Evolutionary conservation across 2,329 filamentous ascomycete genomes (phyloP), one percentile per base, ranked within the genome.

Genomic region (Ramichloridium luteum): DNA sequence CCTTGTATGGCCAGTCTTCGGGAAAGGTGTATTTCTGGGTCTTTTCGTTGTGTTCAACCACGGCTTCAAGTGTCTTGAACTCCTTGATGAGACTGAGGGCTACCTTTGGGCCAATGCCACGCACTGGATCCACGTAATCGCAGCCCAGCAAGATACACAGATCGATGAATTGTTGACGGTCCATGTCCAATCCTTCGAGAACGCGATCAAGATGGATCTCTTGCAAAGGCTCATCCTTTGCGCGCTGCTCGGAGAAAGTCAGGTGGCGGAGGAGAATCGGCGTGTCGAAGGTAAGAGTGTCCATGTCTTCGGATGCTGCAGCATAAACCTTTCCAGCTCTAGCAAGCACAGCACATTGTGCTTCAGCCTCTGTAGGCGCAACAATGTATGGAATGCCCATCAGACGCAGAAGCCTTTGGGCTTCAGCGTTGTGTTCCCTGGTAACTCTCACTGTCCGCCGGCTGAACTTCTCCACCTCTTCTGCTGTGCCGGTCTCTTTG

Each of bases 381-480:
- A 94, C 73, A 41, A 98, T 88, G 57, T 79, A 96, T 1, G 90
- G 90, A 20, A 98, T 77, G 9, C 90, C 90, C 90, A 98, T 98
- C 35, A 96, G 67, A 62, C 83, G 88, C 40, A 98, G 66, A 47
- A 98, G 63, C 36, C 74, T 72, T 64, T 93, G 88, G 58, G 90
- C 96, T 56, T 98, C 90, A 25, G 76, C 77, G 53, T 98, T 98
- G 60, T 98, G 90, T 61, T 98, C 88, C 42, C 80, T 72, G n/a
- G 90, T 96, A 32, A 96, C 90, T 35, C 84, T 72, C 28, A 98
- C 90, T 1, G 88, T 96, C 32, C 90, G 69, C 36, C 90, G 69
- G 32, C 85, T 92, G 62, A 96, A 98, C 60, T 94, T 96, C 62
- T 98, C 90, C 3, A 98, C 74, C n/a, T 98, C 90, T 56, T 98